These are phyloP conservation scores for Acacia melanoxylon DNA, from an alignment of 306 rosid species.

Conservation along the genomic window DNA sequence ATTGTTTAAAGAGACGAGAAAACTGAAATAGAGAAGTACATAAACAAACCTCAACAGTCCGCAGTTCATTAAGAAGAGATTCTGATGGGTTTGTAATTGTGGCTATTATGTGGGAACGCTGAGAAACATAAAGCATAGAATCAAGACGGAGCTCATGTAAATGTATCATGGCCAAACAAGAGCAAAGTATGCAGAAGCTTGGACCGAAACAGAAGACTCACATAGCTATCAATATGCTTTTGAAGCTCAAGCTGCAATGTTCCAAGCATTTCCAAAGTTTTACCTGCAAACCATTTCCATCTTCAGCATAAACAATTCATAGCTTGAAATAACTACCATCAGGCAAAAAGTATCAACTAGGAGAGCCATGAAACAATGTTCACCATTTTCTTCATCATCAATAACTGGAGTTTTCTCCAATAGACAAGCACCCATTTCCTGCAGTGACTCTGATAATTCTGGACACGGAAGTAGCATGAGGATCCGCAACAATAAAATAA, in stretches of 20 bases:
- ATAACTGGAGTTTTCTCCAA: conserved; percentile 56
- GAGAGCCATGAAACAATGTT: conserved; percentile 36
- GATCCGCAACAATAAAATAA: background rate
- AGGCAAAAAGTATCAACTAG: conserved; percentile 19
- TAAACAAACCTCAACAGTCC: conserved; percentile 82
- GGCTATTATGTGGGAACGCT: conserved; percentile 71
- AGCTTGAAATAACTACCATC: conserved; percentile 28
- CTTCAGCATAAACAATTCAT: conserved; percentile 34
- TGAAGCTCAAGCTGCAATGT: conserved; percentile 78
- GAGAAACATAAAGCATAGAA: conserved; percentile 38
- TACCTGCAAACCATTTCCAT: conserved; percentile 55
- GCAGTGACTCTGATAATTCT: conserved; percentile 86
- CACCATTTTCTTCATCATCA: conserved; percentile 59
- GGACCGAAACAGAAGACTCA: conserved; percentile 48
- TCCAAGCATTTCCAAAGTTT: conserved; percentile 69
- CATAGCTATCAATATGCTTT: conserved; percentile 77
- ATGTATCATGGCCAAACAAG: conserved; percentile 12
- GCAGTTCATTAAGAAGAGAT: conserved; percentile 90
- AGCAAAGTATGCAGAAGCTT: conserved; percentile 24
- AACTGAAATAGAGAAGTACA: conserved; percentile 10
- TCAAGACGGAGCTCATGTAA: conserved; percentile 28
- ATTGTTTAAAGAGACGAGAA: background rate
- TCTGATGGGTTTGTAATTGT: conserved; percentile 88
- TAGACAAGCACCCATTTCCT: conserved; percentile 81
- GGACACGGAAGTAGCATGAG: conserved; percentile 33